These are phyloP conservation scores for Cyclaneusma minus DNA, from an alignment of 2,329 filamentous ascomycete species.

Conservation along the genomic window DNA sequence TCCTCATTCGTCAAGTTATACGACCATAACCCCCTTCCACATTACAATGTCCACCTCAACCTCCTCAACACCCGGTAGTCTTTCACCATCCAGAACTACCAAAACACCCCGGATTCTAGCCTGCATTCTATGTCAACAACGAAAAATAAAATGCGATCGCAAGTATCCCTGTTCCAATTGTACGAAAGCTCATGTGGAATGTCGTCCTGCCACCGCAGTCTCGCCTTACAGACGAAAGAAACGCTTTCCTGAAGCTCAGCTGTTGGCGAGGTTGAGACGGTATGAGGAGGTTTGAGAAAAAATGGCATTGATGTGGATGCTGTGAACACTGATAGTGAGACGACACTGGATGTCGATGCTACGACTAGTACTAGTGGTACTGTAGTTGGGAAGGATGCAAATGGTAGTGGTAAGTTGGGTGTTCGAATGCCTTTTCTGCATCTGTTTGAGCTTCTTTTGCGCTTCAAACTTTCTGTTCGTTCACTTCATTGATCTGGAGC, in stretches of 20 bases:
- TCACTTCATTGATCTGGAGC: too few relatives aligned
- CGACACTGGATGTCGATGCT: too few relatives aligned
- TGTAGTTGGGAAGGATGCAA: too few relatives aligned
- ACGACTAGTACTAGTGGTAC: too few relatives aligned
- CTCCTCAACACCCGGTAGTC: slow-evolving; percentile 1
- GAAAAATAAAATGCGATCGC: slow-evolving; percentile 16
- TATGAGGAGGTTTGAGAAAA: slow-evolving; percentile 11
- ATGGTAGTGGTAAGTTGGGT: too few relatives aligned
- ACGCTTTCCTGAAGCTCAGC: slow-evolving; percentile 13
- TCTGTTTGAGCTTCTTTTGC: too few relatives aligned
- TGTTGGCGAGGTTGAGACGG: slow-evolving; percentile 12
- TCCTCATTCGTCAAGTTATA: not conserved
- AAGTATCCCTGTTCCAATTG: slow-evolving; percentile 15
- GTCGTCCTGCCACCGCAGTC: slow-evolving; percentile 9
- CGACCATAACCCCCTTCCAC: slow-evolving; percentile 1
- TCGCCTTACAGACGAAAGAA: slow-evolving; percentile 12
- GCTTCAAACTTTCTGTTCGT: too few relatives aligned
- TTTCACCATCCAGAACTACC: too few relatives aligned
- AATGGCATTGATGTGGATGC: slow-evolving; percentile 15
- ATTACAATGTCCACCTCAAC: slow-evolving; percentile 1
- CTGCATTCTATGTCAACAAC: slow-evolving; percentile 13
- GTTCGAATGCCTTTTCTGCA: too few relatives aligned
- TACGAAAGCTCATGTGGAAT: slow-evolving; percentile 11
- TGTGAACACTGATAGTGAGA: slow-evolving; percentile 9
- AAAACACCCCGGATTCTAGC: slow-evolving; percentile 2